phyloP scores from a whole-genome alignment of 2,329 filamentous ascomycete genomes.

The Penicillium sp. region DNA sequence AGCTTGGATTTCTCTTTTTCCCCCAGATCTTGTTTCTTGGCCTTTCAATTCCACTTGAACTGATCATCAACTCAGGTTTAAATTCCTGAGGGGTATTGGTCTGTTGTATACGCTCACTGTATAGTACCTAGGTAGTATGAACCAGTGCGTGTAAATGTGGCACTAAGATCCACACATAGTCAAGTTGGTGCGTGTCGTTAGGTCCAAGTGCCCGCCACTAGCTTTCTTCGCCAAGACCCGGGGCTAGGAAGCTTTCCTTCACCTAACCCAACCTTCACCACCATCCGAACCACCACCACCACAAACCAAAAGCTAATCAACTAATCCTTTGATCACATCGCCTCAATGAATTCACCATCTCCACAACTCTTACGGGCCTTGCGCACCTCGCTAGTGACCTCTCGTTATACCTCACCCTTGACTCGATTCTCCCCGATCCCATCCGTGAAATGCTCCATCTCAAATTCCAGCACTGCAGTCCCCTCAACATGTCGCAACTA shows the following conservation, averaged over 20 bases:
- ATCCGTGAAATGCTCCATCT: constrained; percentile 7
- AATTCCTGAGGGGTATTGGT: too few relatives aligned
- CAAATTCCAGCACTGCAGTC: neutral
- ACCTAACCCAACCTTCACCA: neutral
- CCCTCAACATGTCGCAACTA: constrained; percentile 23
- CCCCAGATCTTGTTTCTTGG: too few relatives aligned
- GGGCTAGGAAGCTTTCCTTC: constrained; percentile 2
- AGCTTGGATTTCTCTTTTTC: neutral
- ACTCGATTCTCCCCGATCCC: constrained; percentile 13
- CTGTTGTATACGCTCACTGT: neutral
- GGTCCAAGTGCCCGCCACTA: neutral
- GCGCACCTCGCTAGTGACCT: constrained; percentile 34
- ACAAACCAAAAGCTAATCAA: neutral
- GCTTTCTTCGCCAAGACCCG: constrained; percentile 7
- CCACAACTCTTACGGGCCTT: constrained; percentile 44
- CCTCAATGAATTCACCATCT: constrained; percentile 42
- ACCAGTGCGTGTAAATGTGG: neutral
- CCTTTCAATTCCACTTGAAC: too few relatives aligned
- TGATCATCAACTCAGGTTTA: too few relatives aligned
- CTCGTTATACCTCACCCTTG: constrained; percentile 13
- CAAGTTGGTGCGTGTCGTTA: neutral
- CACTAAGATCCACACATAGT: too few relatives aligned
- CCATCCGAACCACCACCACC: neutral
- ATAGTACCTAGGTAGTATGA: too few relatives aligned
- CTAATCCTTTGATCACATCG: neutral